Conservation (phyloP, 164 flowering plant genomes). For the Liquidambar formosana region DNA sequence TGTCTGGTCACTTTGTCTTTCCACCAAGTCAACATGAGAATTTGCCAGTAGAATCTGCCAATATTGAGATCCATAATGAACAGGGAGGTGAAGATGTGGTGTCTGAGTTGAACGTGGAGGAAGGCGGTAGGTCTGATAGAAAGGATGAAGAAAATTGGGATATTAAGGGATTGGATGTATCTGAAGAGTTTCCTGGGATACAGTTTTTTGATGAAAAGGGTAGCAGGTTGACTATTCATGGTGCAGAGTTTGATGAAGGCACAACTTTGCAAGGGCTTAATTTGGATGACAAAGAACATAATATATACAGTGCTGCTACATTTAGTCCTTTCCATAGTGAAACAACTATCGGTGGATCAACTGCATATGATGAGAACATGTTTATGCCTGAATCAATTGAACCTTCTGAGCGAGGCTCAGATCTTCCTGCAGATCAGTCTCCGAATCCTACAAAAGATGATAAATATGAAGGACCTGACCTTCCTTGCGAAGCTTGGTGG, state of each 20-base stretch:
- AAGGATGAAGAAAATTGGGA: constrained; percentile 45
- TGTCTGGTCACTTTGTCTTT: constrained; percentile 91
- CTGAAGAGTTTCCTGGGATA: constrained; percentile 51
- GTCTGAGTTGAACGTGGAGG: constrained; percentile 29
- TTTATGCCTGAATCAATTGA: constrained; percentile 27
- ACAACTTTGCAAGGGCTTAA: constrained; percentile 36
- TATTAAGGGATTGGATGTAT: constrained; percentile 31
- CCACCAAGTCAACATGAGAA: constrained; percentile 82
- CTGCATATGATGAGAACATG: constrained; percentile 26
- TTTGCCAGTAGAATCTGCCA: constrained; percentile 48
- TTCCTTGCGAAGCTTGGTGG: constrained; percentile 96
- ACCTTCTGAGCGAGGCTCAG: constrained; percentile 27
- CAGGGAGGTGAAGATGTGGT: constrained; percentile 25
- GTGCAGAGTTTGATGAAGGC: constrained; percentile 40
- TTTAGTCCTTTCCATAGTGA: constrained; percentile 36
- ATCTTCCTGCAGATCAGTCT: constrained; percentile 24
- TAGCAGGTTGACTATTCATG: constrained; percentile 26
- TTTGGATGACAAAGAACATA: constrained; percentile 52
- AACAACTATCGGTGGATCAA: constrained; percentile 34
- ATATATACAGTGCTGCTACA: constrained; percentile 35
- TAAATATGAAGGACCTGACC: constrained; percentile 36
- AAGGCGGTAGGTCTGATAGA: constrained; percentile 35
- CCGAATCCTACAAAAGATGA: constrained; percentile 33
- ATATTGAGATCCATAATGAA: constrained; percentile 38
- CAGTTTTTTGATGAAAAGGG: constrained; percentile 47